Conservation (phyloP, 805 yeast species). For the Saccharomycopsis microspora region DNA sequence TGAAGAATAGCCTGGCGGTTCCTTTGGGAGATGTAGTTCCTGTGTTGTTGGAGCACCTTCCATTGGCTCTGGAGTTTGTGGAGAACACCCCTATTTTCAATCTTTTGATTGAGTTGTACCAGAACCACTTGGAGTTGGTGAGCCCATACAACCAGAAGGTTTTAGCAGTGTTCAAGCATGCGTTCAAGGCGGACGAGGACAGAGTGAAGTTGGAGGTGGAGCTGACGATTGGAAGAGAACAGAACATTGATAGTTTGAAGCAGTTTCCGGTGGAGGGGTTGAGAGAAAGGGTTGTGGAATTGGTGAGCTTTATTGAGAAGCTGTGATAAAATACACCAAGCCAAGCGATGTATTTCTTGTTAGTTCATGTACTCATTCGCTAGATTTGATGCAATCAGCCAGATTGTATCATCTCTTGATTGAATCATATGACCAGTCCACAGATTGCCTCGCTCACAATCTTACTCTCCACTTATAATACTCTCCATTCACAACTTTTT, state of each 20-base stretch:
- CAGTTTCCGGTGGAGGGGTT: constrained; percentile 68
- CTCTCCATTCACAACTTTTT: no score
- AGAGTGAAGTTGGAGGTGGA: constrained; percentile 57
- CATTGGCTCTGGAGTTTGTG: constrained; percentile 79
- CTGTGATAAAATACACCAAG: constrained; percentile 24
- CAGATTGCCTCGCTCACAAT: no score
- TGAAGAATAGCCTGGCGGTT: constrained; percentile 57
- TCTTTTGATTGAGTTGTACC: constrained; percentile 62
- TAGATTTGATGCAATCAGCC: background rate
- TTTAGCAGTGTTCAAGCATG: constrained; percentile 55
- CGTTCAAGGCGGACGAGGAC: constrained; percentile 68
- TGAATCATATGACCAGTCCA: no score
- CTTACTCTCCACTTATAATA: no score
- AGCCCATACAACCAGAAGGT: constrained; percentile 46
- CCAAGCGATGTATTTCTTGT: constrained; percentile 23
- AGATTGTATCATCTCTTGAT: no score
- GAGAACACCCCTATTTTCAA: constrained; percentile 88
- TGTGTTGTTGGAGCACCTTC: constrained; percentile 63
- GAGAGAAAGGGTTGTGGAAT: constrained; percentile 50
- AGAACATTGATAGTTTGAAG: constrained; percentile 61
- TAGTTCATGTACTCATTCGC: background rate
- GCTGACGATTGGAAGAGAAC: constrained; percentile 80
- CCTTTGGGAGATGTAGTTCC: constrained; percentile 75
- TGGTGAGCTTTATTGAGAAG: constrained; percentile 62
- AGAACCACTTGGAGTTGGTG: constrained; percentile 44